phyloP scores from a whole-genome alignment of 176 grass and related monocot genomes.

The Carex kokanica region DNA sequence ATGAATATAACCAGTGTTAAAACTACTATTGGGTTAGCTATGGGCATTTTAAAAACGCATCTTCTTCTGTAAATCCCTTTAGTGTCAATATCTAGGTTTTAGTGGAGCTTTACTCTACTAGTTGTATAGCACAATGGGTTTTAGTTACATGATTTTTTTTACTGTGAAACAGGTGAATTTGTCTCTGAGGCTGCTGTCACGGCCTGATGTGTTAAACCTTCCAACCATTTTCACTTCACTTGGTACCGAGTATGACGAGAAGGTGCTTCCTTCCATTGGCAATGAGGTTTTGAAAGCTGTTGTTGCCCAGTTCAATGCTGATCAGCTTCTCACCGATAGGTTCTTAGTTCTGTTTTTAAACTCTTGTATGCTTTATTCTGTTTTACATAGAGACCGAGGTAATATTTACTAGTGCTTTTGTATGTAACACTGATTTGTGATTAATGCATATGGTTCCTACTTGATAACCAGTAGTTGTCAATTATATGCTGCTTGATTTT shows the following conservation, averaged over 20 bases:
- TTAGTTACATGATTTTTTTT: constrained; percentile 2
- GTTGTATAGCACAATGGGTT: background rate
- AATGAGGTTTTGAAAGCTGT: constrained; percentile 99
- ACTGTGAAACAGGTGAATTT: constrained; percentile 44
- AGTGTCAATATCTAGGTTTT: background rate
- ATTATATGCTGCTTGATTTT: background rate
- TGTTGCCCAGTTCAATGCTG: constrained; percentile 98
- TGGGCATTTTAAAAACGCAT: background rate
- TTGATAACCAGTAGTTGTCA: background rate
- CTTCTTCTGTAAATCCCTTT: background rate
- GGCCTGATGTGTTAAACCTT: constrained; percentile 68
- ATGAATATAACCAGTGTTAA: too few species aligned
- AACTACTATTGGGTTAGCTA: too few species aligned
- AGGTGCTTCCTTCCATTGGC: constrained; percentile 97
- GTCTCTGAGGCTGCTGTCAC: constrained; percentile 88
- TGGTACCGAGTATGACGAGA: constrained; percentile 94
- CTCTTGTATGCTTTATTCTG: background rate
- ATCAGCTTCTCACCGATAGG: constrained; percentile 93
- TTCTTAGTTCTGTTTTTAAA: background rate
- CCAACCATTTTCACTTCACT: constrained; percentile 99
- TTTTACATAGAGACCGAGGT: background rate
- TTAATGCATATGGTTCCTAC: background rate
- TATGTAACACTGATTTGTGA: background rate
- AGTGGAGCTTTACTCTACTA: background rate
- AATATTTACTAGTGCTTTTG: background rate